Evolutionary conservation across 305 asterid genomes (phyloP), one percentile per base, ranked within the genome.

Genomic region (Fraxinus latifolia): DNA sequence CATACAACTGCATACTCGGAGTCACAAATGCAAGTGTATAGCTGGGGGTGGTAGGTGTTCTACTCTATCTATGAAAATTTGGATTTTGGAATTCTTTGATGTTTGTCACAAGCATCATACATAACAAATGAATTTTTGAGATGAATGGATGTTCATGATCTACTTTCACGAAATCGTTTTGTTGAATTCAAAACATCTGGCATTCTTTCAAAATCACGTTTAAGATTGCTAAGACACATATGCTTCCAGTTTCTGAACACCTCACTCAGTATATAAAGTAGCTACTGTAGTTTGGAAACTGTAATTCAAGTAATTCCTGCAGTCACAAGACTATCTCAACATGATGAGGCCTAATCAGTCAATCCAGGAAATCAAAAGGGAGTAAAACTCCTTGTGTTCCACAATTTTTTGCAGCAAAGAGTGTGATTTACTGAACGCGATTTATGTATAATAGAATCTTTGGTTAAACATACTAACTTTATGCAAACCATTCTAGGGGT

Each of bases 11-110:
- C 99, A 14, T 94, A 90, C 87, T 95, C 99, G 2, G 85, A 91
- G 81, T 85, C 92, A 29, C 82, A 79, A 74, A 39, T 84, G 85
- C 91, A 93, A 90, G 97, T 90, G 1, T 94, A 91, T 89, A 95
- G 98, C 89, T 95, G 99, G 99, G 99, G 99, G 91, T 95, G 99
- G 99, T 94, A 89, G 5, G 87, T 74, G 58, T 67, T 36, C 37
- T 21, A 17, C 19, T n/a, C 33, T 21, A 2, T n/a, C 17, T 50
- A 68, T 27, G 11, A 36, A 11, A 75, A n/a, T 68, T 31, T 77
- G 12, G 27, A 31, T 15, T 65, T 78, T 60, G 2, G 8, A 34
- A 14, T 15, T 50, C 21, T 50, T 50, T 50, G 60, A 50, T 50
- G 60, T 50, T 50, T 50, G 5, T 12, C 6, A 15, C n/a, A 50